Conservation (phyloP, 495 filamentous ascomycete species). For the Xylaria acuta region DNA sequence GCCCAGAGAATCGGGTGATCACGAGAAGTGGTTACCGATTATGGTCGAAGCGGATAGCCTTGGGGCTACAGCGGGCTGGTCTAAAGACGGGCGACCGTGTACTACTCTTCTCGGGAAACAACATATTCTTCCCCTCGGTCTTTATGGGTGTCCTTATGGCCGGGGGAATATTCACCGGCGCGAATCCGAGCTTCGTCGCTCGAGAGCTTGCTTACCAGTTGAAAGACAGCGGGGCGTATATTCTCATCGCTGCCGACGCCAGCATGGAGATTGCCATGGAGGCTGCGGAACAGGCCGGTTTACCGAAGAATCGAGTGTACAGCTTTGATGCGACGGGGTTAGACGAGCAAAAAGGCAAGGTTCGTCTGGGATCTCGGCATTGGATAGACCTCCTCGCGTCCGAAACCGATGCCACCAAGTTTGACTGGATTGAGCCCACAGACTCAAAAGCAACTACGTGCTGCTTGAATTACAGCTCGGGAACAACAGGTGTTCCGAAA, state of each 20-base stretch:
- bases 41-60: slow-evolving; percentile 73
- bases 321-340: slow-evolving; percentile 55
- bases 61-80: slow-evolving; percentile 70
- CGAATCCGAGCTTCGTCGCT: slow-evolving; percentile 75
- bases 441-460: slow-evolving; percentile 46
- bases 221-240: slow-evolving; percentile 68
- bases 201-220: slow-evolving; percentile 76
- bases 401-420: slow-evolving; percentile 51
- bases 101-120: slow-evolving; percentile 73
- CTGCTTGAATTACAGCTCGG: slow-evolving; percentile 74
- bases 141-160: slow-evolving; percentile 78
- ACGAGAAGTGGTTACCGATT: slow-evolving; percentile 62
- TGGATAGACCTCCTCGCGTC: slow-evolving; percentile 52
- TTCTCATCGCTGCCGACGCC: slow-evolving; percentile 63
- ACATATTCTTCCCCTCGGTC: slow-evolving; percentile 74
- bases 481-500: slow-evolving; percentile 85
- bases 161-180: slow-evolving; percentile 79
- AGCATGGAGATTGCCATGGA: slow-evolving; percentile 67
- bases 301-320: slow-evolving; percentile 59
- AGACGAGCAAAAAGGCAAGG: slow-evolving; percentile 46
- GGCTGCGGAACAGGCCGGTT: slow-evolving; percentile 70
- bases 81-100: slow-evolving; percentile 73
- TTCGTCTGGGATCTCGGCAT: slow-evolving; percentile 45
- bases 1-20: slow-evolving; percentile 52
- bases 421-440: slow-evolving; percentile 48